A percentile compares a stretch with the other conserved stretches of the same genome.
phyloP scores from a whole-genome alignment of 306 rosid genomes.

The Malus orientalis region DNA sequence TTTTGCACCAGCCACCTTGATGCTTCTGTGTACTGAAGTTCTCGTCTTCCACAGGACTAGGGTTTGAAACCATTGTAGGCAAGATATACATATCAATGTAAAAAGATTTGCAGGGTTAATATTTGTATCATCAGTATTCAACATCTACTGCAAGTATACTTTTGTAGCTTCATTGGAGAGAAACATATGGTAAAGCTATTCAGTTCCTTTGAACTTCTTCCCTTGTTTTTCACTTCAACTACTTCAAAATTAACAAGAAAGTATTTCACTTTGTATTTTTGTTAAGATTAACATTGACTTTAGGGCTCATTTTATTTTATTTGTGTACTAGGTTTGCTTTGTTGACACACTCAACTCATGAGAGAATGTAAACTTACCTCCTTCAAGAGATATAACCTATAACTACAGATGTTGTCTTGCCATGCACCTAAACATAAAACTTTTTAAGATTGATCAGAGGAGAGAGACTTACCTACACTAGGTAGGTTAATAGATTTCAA shows the following conservation, averaged over 20 bases:
- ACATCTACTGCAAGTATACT: constrained; percentile 1
- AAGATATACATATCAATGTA: constrained; percentile 20
- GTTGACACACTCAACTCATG: background rate
- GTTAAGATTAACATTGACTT: background rate
- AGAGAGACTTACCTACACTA: background rate
- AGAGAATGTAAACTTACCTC: background rate
- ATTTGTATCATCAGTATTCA: background rate
- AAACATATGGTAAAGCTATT: constrained; percentile 1
- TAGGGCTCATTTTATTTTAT: background rate
- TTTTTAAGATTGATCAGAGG: background rate
- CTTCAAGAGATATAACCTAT: background rate
- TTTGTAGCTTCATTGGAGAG: background rate
- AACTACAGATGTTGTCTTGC: too few species aligned
- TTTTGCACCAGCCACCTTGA: constrained; percentile 1
- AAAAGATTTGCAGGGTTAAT: constrained; percentile 18
- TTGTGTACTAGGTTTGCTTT: background rate
- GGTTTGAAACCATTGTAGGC: constrained; percentile 14
- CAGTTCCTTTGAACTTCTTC: background rate
- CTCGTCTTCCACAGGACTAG: background rate
- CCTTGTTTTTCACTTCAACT: background rate
- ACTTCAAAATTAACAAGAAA: background rate
- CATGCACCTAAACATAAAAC: background rate
- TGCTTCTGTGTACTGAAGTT: background rate
- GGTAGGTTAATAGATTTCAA: background rate
- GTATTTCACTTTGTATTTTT: background rate